phyloP scores from a whole-genome alignment of 2,329 filamentous ascomycete species.

The Didymella keratinophila region DNA sequence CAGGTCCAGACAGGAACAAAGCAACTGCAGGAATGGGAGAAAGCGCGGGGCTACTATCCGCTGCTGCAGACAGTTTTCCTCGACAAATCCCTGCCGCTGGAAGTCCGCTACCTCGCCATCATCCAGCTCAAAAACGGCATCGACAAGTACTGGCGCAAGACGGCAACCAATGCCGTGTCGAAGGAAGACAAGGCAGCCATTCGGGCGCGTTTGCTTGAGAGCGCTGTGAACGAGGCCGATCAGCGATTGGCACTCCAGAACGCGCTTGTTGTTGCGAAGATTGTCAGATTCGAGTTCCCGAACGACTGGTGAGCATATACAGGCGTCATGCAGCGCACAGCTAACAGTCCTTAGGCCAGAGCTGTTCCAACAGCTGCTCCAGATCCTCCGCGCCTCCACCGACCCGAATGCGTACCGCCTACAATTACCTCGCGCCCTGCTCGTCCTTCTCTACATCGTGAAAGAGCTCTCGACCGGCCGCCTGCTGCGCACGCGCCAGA shows the following conservation, averaged over 20 bases:
- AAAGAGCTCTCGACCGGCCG: conserved; percentile 89
- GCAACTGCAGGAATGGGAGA: conserved; percentile 62
- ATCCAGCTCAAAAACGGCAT: conserved; percentile 97
- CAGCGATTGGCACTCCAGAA: conserved; percentile 83
- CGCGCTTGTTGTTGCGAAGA: conserved; percentile 85
- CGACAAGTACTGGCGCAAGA: conserved; percentile 90
- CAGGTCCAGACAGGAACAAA: conserved; percentile 62
- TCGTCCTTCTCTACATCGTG: conserved; percentile 82
- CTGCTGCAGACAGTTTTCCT: conserved; percentile 75
- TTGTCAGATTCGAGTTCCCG: conserved; percentile 89
- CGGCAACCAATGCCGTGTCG: conserved; percentile 70
- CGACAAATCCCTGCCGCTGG: conserved; percentile 75
- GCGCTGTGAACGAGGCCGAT: conserved; percentile 79
- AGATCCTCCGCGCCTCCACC: conserved; percentile 66
- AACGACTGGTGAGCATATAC: conserved; percentile 72
- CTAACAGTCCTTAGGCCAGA: conserved; percentile 45
- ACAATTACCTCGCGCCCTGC: conserved; percentile 74
- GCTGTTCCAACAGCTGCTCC: conserved; percentile 52
- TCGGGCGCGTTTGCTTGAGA: conserved; percentile 75
- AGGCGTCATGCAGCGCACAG: not conserved
- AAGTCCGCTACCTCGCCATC: conserved; percentile 86
- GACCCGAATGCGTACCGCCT: conserved; percentile 65
- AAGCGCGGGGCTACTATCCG: conserved; percentile 56
- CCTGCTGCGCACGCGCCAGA: conserved; percentile 75
- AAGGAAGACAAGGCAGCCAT: conserved; percentile 80